These are phyloP conservation scores for Candida sithepensis DNA, from an alignment of 805 yeast genomes.

Conservation along the genomic window DNA sequence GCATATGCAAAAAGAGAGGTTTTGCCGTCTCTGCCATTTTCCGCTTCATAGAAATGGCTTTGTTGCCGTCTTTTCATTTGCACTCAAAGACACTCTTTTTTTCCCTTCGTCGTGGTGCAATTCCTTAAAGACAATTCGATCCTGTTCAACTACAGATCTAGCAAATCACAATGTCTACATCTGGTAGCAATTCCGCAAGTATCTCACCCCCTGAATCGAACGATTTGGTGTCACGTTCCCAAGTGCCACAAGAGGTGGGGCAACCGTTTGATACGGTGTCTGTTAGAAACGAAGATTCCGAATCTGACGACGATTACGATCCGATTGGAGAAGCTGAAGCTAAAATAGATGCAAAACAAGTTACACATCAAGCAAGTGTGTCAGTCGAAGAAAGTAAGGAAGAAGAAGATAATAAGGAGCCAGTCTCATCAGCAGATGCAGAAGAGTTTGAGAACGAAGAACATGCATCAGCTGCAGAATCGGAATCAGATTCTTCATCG, in stretches of 20 bases:
- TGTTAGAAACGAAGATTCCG: background rate
- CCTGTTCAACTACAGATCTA: background rate
- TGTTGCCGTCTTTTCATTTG: no score
- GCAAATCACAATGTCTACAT: background rate
- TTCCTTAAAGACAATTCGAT: background rate
- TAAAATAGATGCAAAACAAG: background rate
- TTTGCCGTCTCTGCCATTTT: no score
- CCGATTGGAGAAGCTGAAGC: conserved; percentile 7
- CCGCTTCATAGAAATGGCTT: no score
- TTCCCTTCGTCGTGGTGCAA: background rate
- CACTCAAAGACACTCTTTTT: background rate
- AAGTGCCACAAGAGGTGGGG: background rate
- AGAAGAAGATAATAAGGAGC: conserved; percentile 12
- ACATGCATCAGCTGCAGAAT: conserved; percentile 2
- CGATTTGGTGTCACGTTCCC: no score
- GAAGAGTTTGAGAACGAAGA: background rate
- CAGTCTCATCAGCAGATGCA: background rate
- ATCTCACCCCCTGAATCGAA: no score
- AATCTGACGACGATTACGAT: conserved; percentile 13
- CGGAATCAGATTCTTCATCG: background rate
- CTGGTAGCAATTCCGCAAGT: background rate
- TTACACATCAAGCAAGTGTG: conserved; percentile 1
- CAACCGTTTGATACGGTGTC: background rate
- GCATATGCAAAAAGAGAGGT: no score
- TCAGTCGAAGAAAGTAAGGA: conserved; percentile 6